Evolutionary conservation across 2,329 filamentous ascomycete genomes (phyloP).

Genomic region (Exophiala sp.): DNA sequence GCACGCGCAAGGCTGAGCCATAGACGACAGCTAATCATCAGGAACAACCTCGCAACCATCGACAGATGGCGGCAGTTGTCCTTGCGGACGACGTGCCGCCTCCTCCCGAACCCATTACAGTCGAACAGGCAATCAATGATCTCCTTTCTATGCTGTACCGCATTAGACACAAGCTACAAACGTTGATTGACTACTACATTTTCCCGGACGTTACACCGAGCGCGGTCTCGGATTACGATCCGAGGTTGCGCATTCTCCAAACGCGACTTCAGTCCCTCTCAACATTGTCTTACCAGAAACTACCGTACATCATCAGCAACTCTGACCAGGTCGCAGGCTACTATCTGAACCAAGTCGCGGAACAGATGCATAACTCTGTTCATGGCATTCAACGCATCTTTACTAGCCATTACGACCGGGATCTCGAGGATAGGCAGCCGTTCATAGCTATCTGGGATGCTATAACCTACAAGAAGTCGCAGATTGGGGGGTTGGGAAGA

Average conservation of each 20-base stretch:
- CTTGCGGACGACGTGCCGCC: constrained; percentile 3
- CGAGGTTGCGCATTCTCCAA: constrained; percentile 28
- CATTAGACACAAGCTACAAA: constrained; percentile 24
- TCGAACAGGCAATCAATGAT: constrained; percentile 23
- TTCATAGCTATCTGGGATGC: constrained; percentile 22
- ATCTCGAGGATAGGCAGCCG: constrained; percentile 22
- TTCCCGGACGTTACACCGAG: constrained; percentile 23
- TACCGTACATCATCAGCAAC: constrained; percentile 24
- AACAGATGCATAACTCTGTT: constrained; percentile 24
- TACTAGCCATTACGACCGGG: constrained; percentile 26
- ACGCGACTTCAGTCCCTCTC: constrained; percentile 15
- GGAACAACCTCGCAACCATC: not conserved
- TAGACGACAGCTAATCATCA: no score
- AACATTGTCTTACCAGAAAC: constrained; percentile 18
- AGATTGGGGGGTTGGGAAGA: constrained; percentile 16
- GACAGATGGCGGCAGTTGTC: not conserved
- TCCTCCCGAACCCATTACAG: constrained; percentile 19
- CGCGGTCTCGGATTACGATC: constrained; percentile 26
- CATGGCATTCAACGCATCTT: constrained; percentile 27
- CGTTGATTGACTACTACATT: constrained; percentile 29
- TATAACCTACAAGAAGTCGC: constrained; percentile 22
- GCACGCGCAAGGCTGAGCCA: no score
- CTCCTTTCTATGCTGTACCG: constrained; percentile 11
- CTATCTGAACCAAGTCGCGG: constrained; percentile 20
- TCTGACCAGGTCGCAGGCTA: constrained; percentile 19